Evolutionary conservation across 2,329 filamentous ascomycete species (phyloP).

Genomic region (Sporothrix mexicana): DNA sequence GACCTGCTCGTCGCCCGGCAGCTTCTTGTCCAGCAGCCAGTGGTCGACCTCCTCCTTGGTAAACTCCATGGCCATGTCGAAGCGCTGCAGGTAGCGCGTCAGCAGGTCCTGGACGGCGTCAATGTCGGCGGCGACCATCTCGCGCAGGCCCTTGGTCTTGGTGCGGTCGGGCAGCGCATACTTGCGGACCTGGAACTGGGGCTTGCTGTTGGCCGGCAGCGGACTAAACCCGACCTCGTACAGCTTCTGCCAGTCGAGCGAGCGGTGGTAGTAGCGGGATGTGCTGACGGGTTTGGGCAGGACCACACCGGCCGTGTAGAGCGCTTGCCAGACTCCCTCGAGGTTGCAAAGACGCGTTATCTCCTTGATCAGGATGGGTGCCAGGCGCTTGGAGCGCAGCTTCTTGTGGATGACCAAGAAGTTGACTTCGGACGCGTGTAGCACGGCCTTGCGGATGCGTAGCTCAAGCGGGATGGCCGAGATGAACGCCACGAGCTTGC

Average conservation of each 20-base stretch:
- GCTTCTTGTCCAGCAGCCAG: conserved; percentile 79
- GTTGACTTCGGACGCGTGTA: conserved; percentile 92
- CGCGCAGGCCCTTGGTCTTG: conserved; percentile 73
- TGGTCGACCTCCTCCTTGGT: conserved; percentile 81
- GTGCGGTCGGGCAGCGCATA: conserved; percentile 81
- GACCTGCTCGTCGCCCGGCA: conserved; percentile 72
- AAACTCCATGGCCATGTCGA: conserved; percentile 84
- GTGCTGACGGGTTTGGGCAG: conserved; percentile 91
- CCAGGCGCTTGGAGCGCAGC: conserved; percentile 87
- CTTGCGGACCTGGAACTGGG: conserved; percentile 81
- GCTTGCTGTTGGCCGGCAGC: conserved; percentile 81
- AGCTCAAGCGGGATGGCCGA: conserved; percentile 88
- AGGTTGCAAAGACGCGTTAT: conserved; percentile 92
- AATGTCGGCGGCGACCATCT: conserved; percentile 80
- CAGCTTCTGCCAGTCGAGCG: conserved; percentile 94
- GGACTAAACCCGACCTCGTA: conserved; percentile 95
- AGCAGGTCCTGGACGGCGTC: conserved; percentile 76
- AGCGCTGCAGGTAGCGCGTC: conserved; percentile 76
- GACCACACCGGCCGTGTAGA: conserved; percentile 92
- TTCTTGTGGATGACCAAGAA: conserved; percentile 99
- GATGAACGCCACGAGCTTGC: conserved; percentile 93
- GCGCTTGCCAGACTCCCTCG: conserved; percentile 86
- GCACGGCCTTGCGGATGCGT: conserved; percentile 74
- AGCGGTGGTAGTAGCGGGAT: conserved; percentile 92
- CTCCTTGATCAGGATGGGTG: conserved; percentile 96